A percentile compares a stretch with the other conserved stretches of the same genome.
These are phyloP conservation scores for Toxoplasma gondii DNA, from an alignment of 169 alveolate genomes.

Conservation along the genomic window DNA sequence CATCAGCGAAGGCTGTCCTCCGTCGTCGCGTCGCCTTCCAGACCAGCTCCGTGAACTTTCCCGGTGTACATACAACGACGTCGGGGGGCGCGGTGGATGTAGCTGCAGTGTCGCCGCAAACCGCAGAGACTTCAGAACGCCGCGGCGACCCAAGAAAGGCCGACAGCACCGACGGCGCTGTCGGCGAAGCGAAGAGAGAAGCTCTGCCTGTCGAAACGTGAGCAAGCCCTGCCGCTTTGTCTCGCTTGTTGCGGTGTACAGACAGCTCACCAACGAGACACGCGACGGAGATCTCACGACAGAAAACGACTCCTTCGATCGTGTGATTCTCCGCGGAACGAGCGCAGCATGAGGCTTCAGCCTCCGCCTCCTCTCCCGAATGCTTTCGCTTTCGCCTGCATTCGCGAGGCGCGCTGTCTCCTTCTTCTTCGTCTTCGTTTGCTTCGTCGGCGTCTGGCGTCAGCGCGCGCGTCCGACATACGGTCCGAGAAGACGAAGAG, in stretches of 20 bases:
- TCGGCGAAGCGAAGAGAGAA: background rate
- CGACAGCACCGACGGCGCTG: background rate
- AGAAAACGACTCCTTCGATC: too few species aligned
- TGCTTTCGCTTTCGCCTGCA: too few species aligned
- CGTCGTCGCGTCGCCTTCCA: background rate
- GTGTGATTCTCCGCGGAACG: background rate
- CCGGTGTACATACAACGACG: slow-evolving; percentile 60
- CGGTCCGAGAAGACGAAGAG: too few species aligned
- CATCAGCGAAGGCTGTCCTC: background rate
- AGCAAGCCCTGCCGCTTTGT: background rate
- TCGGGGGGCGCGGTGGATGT: slow-evolving; percentile 26
- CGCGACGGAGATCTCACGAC: background rate
- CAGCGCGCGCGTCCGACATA: too few species aligned
- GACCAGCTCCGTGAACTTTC: slow-evolving; percentile 34
- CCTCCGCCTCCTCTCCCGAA: too few species aligned
- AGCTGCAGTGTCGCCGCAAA: background rate
- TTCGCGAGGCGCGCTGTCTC: too few species aligned
- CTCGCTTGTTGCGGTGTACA: background rate
- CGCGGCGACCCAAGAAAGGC: background rate
- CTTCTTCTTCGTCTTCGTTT: too few species aligned
- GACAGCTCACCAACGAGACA: background rate
- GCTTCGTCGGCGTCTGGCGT: too few species aligned
- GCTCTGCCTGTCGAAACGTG: background rate
- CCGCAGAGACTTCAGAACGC: background rate
- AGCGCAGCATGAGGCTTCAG: too few species aligned